Evolutionary conservation across 78 protist species (phyloP).

Genomic region (Creolimax fragrantissima): DNA sequence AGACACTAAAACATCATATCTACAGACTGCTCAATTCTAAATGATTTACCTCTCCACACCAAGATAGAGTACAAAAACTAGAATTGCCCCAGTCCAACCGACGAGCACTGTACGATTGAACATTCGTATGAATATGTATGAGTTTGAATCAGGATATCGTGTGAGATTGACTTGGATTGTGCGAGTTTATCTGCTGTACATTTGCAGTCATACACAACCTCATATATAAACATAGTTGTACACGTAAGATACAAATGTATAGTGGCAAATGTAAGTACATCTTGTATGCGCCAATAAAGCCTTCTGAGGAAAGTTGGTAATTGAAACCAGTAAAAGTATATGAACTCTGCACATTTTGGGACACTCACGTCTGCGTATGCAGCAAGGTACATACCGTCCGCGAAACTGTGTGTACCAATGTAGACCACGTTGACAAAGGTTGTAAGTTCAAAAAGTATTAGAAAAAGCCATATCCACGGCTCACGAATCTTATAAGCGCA

Average conservation of each 20-base stretch:
- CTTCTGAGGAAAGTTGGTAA: too few relatives aligned
- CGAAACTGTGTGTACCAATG: conserved; percentile 23
- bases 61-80: neutral
- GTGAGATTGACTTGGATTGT: too few relatives aligned
- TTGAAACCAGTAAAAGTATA: too few relatives aligned
- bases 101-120: conserved; percentile 18
- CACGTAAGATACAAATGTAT: too few relatives aligned
- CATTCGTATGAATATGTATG: too few relatives aligned
- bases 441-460: neutral
- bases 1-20: too few relatives aligned
- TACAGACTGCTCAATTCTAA: neutral
- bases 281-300: too few relatives aligned
- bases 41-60: neutral
- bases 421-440: conserved; percentile 29
- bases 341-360: neutral
- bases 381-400: neutral
- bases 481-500: neutral
- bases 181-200: too few relatives aligned
- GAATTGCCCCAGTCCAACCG: conserved; percentile 23
- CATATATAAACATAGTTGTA: too few relatives aligned
- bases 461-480: conserved; percentile 1
- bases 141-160: too few relatives aligned
- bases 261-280: too few relatives aligned
- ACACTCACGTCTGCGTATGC: neutral
- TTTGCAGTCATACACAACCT: too few relatives aligned